Conservation (phyloP, 371 early-diverging fungal species). For the Syncephalastrum monosporum region DNA sequence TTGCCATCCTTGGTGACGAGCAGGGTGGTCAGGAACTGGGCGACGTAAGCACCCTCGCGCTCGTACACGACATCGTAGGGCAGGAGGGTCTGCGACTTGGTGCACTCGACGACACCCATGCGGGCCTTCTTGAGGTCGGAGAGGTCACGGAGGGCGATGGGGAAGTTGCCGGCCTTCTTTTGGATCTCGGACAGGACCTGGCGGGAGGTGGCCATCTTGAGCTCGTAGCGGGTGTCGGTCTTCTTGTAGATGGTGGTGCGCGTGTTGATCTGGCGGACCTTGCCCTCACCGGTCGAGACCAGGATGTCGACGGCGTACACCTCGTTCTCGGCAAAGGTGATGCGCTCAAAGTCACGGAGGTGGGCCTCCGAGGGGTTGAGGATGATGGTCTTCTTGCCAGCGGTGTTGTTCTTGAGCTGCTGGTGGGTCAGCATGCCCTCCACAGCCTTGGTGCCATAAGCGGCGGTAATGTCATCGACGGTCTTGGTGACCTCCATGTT, state of each 20-base stretch:
- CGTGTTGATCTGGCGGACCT: conserved; percentile 65
- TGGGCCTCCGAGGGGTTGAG: conserved; percentile 85
- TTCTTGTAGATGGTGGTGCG: conserved; percentile 95
- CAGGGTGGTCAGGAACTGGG: conserved; percentile 90
- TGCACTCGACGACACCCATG: conserved; percentile 91
- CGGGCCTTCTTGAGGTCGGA: conserved; percentile 89
- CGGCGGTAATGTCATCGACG: conserved; percentile 76
- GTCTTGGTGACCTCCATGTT: conserved; percentile 80
- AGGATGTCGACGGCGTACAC: conserved; percentile 86
- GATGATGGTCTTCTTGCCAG: conserved; percentile 90
- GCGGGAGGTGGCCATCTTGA: conserved; percentile 89
- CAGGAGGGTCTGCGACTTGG: conserved; percentile 76
- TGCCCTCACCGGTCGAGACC: conserved; percentile 88
- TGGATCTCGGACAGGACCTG: conserved; percentile 75
- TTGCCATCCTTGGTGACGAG: conserved; percentile 86
- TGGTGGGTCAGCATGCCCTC: conserved; percentile 92
- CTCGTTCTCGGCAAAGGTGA: conserved; percentile 84
- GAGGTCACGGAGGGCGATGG: conserved; percentile 79
- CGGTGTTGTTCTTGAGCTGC: conserved; percentile 82
- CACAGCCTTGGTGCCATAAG: conserved; percentile 84
- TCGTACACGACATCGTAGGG: conserved; percentile 86
- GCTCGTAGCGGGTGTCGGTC: conserved; percentile 78
- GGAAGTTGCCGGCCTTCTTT: conserved; percentile 82
- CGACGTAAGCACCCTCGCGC: conserved; percentile 78
- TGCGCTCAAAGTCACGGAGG: conserved; percentile 68